phyloP scores from a whole-genome alignment of 1,284 basidiomycete genomes.

The Cryptococcus maquisensis region DNA sequence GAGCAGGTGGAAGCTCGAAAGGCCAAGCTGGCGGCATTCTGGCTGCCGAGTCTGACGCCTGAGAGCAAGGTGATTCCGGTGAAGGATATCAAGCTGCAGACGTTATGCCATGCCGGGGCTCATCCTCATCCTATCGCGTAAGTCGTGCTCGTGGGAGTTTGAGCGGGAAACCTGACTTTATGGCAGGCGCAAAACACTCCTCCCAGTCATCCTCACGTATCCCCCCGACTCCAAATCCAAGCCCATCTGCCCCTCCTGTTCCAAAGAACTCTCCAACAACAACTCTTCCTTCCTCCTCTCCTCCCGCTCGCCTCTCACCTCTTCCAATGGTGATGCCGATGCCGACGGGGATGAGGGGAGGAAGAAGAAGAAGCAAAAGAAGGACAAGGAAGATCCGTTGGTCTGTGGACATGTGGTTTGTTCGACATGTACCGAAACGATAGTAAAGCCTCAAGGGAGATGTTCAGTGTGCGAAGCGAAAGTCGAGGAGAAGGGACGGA shows the following conservation, averaged over 20 bases:
- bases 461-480: conserved; percentile 75
- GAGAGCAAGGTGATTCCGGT: conserved; percentile 61
- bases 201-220: conserved; percentile 69
- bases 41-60: conserved; percentile 84
- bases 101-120: conserved; percentile 73
- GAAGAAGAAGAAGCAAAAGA: conserved; percentile 39
- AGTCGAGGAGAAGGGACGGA: conserved; percentile 45
- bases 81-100: conserved; percentile 75
- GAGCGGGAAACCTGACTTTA: background rate
- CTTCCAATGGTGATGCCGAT: conserved; percentile 5
- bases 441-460: conserved; percentile 67
- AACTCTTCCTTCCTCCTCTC: conserved; percentile 61
- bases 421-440: conserved; percentile 76
- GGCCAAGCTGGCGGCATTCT: conserved; percentile 87
- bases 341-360: conserved; percentile 11
- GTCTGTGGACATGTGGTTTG: conserved; percentile 78
- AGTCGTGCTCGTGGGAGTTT: conserved; percentile 35
- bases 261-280: conserved; percentile 75
- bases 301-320: conserved; percentile 12
- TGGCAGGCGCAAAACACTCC: conserved; percentile 65
- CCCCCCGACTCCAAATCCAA: conserved; percentile 51
- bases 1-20: conserved; percentile 76
- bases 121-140: conserved; percentile 69
- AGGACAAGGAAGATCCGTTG: conserved; percentile 33
- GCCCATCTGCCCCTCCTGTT: conserved; percentile 83